Evolutionary conservation across 1,284 basidiomycete genomes (phyloP).

Genomic region (Vanrija pseudolonga): DNA sequence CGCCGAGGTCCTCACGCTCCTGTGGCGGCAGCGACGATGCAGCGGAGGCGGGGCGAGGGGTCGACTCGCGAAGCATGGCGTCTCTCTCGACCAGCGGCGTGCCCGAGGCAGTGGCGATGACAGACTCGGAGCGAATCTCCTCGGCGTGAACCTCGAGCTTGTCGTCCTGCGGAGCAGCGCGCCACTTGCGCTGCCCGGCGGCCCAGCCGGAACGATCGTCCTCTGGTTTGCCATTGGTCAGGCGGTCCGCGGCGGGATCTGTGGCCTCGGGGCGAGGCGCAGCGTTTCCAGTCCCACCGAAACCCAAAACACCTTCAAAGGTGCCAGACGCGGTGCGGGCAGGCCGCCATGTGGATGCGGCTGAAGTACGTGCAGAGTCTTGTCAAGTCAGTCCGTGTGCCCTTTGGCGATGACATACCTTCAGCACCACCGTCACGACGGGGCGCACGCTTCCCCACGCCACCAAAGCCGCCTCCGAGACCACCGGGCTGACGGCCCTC

Average conservation of each 20-base stretch:
- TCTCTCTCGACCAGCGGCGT: slow-evolving; percentile 41
- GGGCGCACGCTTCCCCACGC: slow-evolving; percentile 29
- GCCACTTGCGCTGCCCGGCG: slow-evolving; percentile 44
- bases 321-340: slow-evolving; percentile 36
- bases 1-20: slow-evolving; percentile 57
- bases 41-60: slow-evolving; percentile 8
- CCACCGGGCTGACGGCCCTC: slow-evolving; percentile 30
- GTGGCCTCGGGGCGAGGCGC: neutral
- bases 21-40: slow-evolving; percentile 12
- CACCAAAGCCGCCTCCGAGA: slow-evolving; percentile 43
- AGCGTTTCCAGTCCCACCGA: slow-evolving; percentile 21
- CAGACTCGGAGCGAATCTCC: slow-evolving; percentile 24
- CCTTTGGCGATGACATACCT: neutral
- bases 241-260: slow-evolving; percentile 7
- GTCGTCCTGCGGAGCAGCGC: slow-evolving; percentile 7
- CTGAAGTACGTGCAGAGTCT: slow-evolving; percentile 8
- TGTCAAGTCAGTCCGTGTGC: neutral
- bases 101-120: slow-evolving; percentile 35
- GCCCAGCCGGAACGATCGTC: slow-evolving; percentile 33
- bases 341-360: slow-evolving; percentile 41
- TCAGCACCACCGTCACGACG: slow-evolving; percentile 10
- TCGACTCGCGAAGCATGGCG: slow-evolving; percentile 26
- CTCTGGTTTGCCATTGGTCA: slow-evolving; percentile 33
- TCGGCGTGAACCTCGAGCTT: slow-evolving; percentile 1
- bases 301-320: slow-evolving; percentile 49